These are phyloP conservation scores for Lagenidium sp. DNA, from an alignment of 352 stramenopile species.

Conservation along the genomic window DNA sequence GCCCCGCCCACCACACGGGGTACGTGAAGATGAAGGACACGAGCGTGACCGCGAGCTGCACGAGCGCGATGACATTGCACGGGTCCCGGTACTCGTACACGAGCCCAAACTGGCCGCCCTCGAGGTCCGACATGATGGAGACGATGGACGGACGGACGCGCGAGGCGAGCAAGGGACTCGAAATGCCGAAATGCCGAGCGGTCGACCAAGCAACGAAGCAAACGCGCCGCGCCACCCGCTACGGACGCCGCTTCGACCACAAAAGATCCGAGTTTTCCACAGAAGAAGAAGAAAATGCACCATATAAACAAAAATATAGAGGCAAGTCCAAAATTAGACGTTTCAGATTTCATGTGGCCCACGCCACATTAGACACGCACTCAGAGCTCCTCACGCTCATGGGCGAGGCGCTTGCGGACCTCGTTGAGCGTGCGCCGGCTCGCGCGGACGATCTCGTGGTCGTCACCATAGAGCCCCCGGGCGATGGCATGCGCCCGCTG, in stretches of 20 bases:
- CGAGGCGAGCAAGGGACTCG: too few species aligned
- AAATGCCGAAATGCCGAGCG: too few species aligned
- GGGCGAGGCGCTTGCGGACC: slow-evolving; percentile 48
- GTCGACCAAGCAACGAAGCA: too few species aligned
- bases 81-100: slow-evolving; percentile 80
- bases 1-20: slow-evolving; percentile 67
- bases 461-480: slow-evolving; percentile 44
- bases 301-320: too few species aligned
- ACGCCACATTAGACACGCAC: too few species aligned
- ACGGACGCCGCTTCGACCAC: slow-evolving; percentile 3
- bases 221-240: too few species aligned
- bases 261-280: too few species aligned
- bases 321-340: background rate
- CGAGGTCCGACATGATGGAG: slow-evolving; percentile 58
- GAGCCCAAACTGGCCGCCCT: slow-evolving; percentile 66
- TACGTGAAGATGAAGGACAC: slow-evolving; percentile 78
- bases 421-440: slow-evolving; percentile 57
- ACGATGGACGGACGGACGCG: too few species aligned
- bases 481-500: slow-evolving; percentile 62
- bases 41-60: slow-evolving; percentile 58
- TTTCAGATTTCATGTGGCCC: slow-evolving; percentile 2
- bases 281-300: too few species aligned
- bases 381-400: slow-evolving; percentile 18
- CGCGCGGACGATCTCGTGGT: slow-evolving; percentile 48
- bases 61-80: slow-evolving; percentile 73